Evolutionary conservation across 2,329 filamentous ascomycete species (phyloP), one percentile per base, ranked within the genome.

Genomic region (Sclerotinia subarctica): DNA sequence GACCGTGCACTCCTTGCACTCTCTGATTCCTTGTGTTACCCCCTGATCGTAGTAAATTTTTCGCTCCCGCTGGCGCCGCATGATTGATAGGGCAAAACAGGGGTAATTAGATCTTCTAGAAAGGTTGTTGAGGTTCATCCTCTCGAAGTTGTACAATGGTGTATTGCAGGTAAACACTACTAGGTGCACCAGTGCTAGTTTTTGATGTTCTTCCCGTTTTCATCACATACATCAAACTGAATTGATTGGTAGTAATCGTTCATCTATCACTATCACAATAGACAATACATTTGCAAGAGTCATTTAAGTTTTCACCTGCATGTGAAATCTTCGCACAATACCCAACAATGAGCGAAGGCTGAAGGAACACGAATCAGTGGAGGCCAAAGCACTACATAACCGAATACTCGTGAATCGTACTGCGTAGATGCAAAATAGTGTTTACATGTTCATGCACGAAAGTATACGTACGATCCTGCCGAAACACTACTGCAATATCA

Each of bases 361-460:
- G 59, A 51, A 21, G 1, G 29, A 51, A 51, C 29, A 49, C 59
- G 59, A 62, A 51, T 38, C 46, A 62, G 13, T 38, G 29, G n/a
- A 51, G 32, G 29, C 46, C 46, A 62, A 62, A 51, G 59, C 46
- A 62, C 38, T 49, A 57, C 21, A 21, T 38, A 24, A 3, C 54
- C 54, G 54, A 26, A 58, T 26, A 10, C 7, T 57, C 35, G 54
- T 62, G 11, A 60, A 60, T 49, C 29, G 21, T 49, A 49, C 19
- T 51, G 21, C 6, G n/a, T 7, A 57, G 21, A 57, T 57, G 21
- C 32, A 21, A 38, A n/a, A 51, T n/a, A 51, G 32, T 17, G 59
- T 62, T 38, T 51, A 47, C 46, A 62, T 51, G 46, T 62, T 62
- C 46, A 62, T 62, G 59, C 59, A 51, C 46, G 46, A 51, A 51